Conservation (phyloP, 176 grass and related monocot genomes). For the Triticum dicoccoides region DNA sequence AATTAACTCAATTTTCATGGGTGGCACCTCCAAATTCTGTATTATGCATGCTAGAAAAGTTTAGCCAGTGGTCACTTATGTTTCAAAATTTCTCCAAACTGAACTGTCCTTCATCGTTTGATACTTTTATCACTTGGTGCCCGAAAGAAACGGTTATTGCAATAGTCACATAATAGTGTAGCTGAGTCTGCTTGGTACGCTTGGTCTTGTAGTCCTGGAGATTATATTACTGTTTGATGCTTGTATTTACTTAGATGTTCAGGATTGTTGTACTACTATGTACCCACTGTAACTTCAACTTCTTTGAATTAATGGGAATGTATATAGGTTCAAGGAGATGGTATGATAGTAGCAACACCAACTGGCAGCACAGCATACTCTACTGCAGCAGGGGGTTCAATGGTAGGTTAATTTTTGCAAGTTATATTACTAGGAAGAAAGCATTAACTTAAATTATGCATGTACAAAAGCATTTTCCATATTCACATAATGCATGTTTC, state of each 20-base stretch:
- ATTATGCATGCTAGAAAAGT: constrained; percentile 4
- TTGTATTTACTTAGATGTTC: not conserved
- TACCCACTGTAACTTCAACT: constrained; percentile 1
- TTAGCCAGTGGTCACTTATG: not conserved
- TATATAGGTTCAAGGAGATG: constrained; percentile 96
- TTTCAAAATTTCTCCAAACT: not conserved
- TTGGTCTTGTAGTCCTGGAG: constrained; percentile 1
- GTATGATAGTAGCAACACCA: constrained; percentile 94
- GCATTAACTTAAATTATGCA: not conserved
- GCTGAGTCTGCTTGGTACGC: not conserved
- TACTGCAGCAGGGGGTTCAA: constrained; percentile 88
- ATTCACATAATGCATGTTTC: not conserved
- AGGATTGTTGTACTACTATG: not conserved
- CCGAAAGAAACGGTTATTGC: not conserved
- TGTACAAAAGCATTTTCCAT: not conserved
- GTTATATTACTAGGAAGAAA: not conserved
- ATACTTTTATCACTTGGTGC: not conserved
- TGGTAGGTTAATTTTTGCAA: constrained; percentile 50
- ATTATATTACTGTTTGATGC: constrained; percentile 6
- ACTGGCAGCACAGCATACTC: constrained; percentile 97
- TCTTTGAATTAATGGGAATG: constrained; percentile 14
- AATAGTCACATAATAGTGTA: not conserved
- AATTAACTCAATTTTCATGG: not conserved
- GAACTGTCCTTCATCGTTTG: not conserved
- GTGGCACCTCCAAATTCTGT: not conserved